Base-by-base conservation (phyloP, 2,329 filamentous ascomycete genomes). In the Alternaria novae-zelandiae region DNA sequence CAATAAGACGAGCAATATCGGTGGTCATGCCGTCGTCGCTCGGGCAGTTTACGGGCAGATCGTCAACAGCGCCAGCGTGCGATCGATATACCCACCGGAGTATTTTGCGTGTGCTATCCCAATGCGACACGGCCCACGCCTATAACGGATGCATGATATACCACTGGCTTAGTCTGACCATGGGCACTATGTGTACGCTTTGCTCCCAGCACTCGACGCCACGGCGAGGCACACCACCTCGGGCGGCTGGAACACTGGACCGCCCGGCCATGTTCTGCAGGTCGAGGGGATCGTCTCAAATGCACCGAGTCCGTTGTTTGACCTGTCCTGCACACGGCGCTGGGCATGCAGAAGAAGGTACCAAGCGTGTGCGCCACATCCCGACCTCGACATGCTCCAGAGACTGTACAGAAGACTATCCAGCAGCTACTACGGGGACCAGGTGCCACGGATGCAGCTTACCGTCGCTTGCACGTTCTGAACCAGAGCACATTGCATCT, bases 31-130 rank as follows among this genome's bases (percentile, higher is more conserved):
- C 57, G 50, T 60, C 7, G 45, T 59, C 57, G 59, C 61, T 78
- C 77, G 75, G 77, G 71, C 72, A 76, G 69, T 79, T 78, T 77
- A 51, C 69, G 73, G 72, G 66, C 65, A 69, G 76, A 79, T 79
- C 77, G 63, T 72, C 70, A 54, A 72, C 71, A 70, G 72, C 69
- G 68, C 73, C 72, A 70, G 71, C 62, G 62, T 68, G 54, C 63
- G 74, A 72, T 76, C 72, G 69, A 70, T 71, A 70, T 70, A 73
- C 66, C 69, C 72, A 70, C 76, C 76, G 77, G 76, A 79, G 72
- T 69, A 72, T 78, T 79, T 74, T 74, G 66, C 64, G 67, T 70
- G 69, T 58, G 60, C 71, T 65, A 63, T 63, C 61, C 66, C 55
- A 68, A 69, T 69, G 65, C 70, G 64, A 62, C 60, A 59, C 57